phyloP scores from a whole-genome alignment of 805 yeast species.

The Candida insectorum region DNA sequence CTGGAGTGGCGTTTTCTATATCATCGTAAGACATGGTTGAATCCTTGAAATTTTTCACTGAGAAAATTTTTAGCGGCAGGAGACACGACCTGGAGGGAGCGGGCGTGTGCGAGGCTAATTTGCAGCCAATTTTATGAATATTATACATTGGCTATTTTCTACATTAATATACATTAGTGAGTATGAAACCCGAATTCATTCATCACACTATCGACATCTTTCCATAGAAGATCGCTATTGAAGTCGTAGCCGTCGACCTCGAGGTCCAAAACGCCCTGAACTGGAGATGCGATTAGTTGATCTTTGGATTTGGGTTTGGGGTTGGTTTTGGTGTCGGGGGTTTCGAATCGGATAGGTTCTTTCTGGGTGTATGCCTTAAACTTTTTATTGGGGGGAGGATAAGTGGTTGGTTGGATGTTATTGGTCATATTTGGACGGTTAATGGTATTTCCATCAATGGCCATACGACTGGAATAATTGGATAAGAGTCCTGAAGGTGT shows the following conservation, averaged over 20 bases:
- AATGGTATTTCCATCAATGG: constrained; percentile 14
- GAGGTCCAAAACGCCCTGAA: constrained; percentile 25
- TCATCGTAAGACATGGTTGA: constrained; percentile 64
- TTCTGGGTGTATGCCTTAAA: neutral
- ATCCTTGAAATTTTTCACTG: constrained; percentile 4
- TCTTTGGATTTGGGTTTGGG: neutral
- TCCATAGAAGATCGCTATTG: constrained; percentile 61
- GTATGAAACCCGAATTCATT: constrained; percentile 89
- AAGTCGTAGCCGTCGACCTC: constrained; percentile 42
- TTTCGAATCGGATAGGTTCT: neutral
- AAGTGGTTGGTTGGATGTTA: neutral
- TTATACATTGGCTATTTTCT: neutral
- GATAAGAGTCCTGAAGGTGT: constrained; percentile 11
- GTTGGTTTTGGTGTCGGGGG: neutral
- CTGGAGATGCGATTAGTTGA: constrained; percentile 17
- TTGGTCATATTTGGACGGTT: constrained; percentile 4
- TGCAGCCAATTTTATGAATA: too few species aligned
- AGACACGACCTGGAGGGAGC: too few species aligned
- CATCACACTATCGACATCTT: constrained; percentile 85
- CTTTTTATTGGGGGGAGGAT: neutral
- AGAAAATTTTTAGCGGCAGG: constrained; percentile 9
- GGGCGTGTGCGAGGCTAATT: too few species aligned
- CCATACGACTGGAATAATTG: constrained; percentile 11
- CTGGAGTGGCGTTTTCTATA: constrained; percentile 81
- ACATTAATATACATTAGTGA: constrained; percentile 13